These are phyloP conservation scores for Boechera divaricarpa DNA, from an alignment of 345 rosid genomes.

Conservation along the genomic window DNA sequence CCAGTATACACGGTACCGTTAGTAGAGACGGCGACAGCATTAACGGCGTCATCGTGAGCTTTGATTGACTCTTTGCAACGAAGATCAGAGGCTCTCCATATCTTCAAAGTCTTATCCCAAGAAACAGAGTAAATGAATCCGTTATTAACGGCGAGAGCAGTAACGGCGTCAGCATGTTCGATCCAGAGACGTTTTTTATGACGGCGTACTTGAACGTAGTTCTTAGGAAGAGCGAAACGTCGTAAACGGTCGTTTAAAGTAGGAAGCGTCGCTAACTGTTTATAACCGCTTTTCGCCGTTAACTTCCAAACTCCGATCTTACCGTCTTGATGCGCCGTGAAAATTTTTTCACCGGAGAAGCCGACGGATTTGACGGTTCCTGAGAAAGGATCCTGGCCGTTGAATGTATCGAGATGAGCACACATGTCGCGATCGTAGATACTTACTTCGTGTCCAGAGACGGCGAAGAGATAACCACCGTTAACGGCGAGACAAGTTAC, in stretches of 20 bases:
- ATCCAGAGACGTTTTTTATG: constrained; percentile 78
- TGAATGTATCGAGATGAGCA: constrained; percentile 55
- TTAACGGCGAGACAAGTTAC: constrained; percentile 70
- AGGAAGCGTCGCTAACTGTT: constrained; percentile 63
- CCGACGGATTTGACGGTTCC: constrained; percentile 73
- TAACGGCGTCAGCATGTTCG: constrained; percentile 91
- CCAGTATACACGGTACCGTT: constrained; percentile 86
- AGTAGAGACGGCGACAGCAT: constrained; percentile 69
- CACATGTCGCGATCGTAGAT: constrained; percentile 64
- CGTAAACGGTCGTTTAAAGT: constrained; percentile 78
- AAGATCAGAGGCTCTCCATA: constrained; percentile 73
- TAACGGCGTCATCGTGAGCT: constrained; percentile 88
- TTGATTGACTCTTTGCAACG: constrained; percentile 75
- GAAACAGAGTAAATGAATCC: constrained; percentile 82
- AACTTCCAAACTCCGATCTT: constrained; percentile 87
- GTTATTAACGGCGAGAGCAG: constrained; percentile 63
- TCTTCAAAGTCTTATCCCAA: constrained; percentile 84
- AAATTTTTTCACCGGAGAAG: constrained; percentile 62
- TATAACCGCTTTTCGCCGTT: constrained; percentile 52
- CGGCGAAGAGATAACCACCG: constrained; percentile 60
- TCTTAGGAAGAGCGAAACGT: constrained; percentile 74
- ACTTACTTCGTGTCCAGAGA: constrained; percentile 65
- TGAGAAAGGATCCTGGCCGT: constrained; percentile 55
- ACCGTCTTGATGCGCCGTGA: constrained; percentile 87
- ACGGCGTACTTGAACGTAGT: constrained; percentile 82